phyloP scores from a whole-genome alignment of 2,329 filamentous ascomycete species.

The Apiospora kogelbergensis region DNA sequence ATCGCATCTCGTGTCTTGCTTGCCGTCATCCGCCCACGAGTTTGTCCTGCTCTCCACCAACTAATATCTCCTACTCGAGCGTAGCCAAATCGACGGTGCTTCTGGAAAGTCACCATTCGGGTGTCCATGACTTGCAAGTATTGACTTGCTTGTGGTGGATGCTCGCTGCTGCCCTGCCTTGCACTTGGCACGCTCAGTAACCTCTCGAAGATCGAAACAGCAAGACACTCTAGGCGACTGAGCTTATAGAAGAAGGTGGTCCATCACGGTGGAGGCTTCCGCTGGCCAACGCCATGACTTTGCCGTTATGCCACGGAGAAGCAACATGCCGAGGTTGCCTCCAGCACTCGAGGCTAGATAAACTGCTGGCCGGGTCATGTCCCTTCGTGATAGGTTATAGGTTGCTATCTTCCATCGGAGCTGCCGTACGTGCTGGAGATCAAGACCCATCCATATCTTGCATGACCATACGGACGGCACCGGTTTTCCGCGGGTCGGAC shows the following conservation, averaged over 20 bases:
- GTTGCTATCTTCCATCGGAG: not conserved
- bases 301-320: not conserved
- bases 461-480: slow-evolving; percentile 43
- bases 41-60: no score
- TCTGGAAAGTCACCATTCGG: not conserved
- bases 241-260: not conserved
- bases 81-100: not conserved
- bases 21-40: not conserved
- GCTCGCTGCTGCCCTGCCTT: not conserved
- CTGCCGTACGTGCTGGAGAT: slow-evolving; percentile 23
- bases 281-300: not conserved
- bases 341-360: not conserved
- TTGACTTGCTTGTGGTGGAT: not conserved
- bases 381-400: not conserved
- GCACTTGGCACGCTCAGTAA: not conserved
- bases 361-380: not conserved
- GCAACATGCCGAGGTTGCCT: not conserved
- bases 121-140: not conserved
- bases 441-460: slow-evolving; percentile 24
- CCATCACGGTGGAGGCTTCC: not conserved
- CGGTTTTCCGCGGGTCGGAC: slow-evolving; percentile 36
- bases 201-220: not conserved
- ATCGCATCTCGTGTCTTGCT: not conserved
- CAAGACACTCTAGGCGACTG: not conserved
- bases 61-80: no score